Conservation (phyloP, 257 asterid species). For the Plectranthus barbatus region DNA sequence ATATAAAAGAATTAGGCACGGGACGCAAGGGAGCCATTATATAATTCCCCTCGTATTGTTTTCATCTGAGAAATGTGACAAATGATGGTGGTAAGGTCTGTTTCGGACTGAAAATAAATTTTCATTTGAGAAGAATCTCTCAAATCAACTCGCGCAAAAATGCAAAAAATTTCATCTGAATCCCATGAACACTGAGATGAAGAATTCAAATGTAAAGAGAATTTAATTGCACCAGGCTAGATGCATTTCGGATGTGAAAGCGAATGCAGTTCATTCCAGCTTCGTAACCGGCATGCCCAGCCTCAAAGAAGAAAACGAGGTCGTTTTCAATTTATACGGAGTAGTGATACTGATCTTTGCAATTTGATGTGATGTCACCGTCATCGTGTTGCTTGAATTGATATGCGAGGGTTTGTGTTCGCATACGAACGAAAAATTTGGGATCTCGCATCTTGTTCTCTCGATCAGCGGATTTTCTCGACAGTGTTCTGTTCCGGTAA, state of each 20-base stretch:
- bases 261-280: slow-evolving; percentile 91
- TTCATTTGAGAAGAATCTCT: too few species aligned
- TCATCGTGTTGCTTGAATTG: slow-evolving; percentile 41
- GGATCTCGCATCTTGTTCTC: slow-evolving; percentile 94
- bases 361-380: too few species aligned
- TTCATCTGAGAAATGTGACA: too few species aligned
- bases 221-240: slow-evolving; percentile 52
- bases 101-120: too few species aligned
- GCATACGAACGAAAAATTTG: slow-evolving; percentile 87
- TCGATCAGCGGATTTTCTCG: slow-evolving; percentile 88
- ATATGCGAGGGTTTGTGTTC: slow-evolving; percentile 92
- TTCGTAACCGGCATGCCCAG: slow-evolving; percentile 89
- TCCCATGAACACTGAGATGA: background rate
- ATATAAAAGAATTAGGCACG: too few species aligned
- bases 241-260: slow-evolving; percentile 95
- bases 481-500: slow-evolving; percentile 85
- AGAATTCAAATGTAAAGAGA: slow-evolving; percentile 1
- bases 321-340: slow-evolving; percentile 1
- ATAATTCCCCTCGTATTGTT: too few species aligned
- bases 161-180: background rate
- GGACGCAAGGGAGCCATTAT: too few species aligned
- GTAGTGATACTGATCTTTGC: background rate
- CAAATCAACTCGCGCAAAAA: too few species aligned
- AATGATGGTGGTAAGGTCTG: too few species aligned
- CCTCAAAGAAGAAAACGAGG: slow-evolving; percentile 98